Percentiles rank a stretch among this genome's conserved stretches.
Conservation (phyloP, 805 yeast species). For the Priceomyces medius region DNA sequence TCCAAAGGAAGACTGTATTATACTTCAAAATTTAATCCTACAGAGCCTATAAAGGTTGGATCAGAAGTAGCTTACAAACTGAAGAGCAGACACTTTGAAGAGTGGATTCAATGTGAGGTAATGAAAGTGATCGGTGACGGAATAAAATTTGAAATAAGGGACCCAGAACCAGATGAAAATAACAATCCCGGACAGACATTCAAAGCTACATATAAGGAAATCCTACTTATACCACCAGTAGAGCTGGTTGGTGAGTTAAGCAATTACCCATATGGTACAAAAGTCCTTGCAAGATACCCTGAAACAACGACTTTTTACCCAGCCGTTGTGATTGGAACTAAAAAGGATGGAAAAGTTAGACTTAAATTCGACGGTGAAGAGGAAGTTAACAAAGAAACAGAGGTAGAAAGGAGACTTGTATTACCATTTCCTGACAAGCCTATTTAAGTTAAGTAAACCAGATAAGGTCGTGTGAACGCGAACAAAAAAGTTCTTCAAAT, state of each 20-base stretch:
- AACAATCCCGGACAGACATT: constrained; percentile 85
- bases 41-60: constrained; percentile 58
- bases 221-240: constrained; percentile 65
- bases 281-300: constrained; percentile 91
- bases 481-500: constrained; percentile 20
- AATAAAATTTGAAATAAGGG: constrained; percentile 79
- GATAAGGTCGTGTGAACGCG: constrained; percentile 7
- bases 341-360: constrained; percentile 72
- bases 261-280: constrained; percentile 70
- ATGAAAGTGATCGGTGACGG: constrained; percentile 75
- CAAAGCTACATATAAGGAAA: constrained; percentile 78
- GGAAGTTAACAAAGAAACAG: constrained; percentile 92
- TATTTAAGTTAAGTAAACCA: not conserved
- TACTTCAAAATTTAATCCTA: constrained; percentile 58
- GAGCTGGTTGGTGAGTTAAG: constrained; percentile 41
- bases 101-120: constrained; percentile 96
- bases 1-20: constrained; percentile 44
- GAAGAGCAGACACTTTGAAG: constrained; percentile 69
- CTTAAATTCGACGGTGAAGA: constrained; percentile 95
- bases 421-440: constrained; percentile 59
- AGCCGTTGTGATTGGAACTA: constrained; percentile 82
- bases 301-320: constrained; percentile 97
- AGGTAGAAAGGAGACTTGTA: constrained; percentile 81
- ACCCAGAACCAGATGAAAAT: constrained; percentile 95
- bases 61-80: constrained; percentile 88